These are phyloP conservation scores for Yamadazyma tumulicola DNA, from an alignment of 805 yeast genomes.

Conservation along the genomic window DNA sequence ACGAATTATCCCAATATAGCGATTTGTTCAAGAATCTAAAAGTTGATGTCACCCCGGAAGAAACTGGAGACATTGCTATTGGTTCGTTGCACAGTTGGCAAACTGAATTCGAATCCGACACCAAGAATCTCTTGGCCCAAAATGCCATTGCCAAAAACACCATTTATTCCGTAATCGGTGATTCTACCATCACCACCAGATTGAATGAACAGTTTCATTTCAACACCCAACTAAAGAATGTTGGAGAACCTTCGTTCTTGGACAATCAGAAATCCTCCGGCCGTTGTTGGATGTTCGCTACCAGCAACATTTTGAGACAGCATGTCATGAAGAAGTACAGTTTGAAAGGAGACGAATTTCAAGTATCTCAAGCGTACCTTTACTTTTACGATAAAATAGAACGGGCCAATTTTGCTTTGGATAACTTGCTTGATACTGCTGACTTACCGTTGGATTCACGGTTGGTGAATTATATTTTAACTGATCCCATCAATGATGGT, in stretches of 20 bases:
- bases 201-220: conserved; percentile 30
- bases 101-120: conserved; percentile 37
- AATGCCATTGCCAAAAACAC: conserved; percentile 50
- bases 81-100: conserved; percentile 44
- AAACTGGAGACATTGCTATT: conserved; percentile 8
- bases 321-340: conserved; percentile 59
- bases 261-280: conserved; percentile 72
- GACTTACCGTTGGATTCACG: conserved; percentile 67
- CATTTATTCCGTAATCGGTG: conserved; percentile 41
- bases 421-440: conserved; percentile 68
- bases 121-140: conserved; percentile 51
- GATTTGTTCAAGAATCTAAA: conserved; percentile 14
- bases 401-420: conserved; percentile 76
- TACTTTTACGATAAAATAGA: conserved; percentile 86
- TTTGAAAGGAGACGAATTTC: conserved; percentile 51
- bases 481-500: conserved; percentile 74
- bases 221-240: conserved; percentile 31
- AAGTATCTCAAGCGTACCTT: conserved; percentile 72
- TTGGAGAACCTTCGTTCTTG: conserved; percentile 33
- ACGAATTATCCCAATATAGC: conserved; percentile 3
- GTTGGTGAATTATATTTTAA: conserved; percentile 59
- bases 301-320: conserved; percentile 68
- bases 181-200: conserved; percentile 18
- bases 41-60: conserved; percentile 9
- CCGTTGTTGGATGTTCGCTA: conserved; percentile 87